Percentiles rank a stretch among this genome's conserved stretches.
Conservation (phyloP, 176 grass and related monocot genomes). For the Saccharum officinarum region DNA sequence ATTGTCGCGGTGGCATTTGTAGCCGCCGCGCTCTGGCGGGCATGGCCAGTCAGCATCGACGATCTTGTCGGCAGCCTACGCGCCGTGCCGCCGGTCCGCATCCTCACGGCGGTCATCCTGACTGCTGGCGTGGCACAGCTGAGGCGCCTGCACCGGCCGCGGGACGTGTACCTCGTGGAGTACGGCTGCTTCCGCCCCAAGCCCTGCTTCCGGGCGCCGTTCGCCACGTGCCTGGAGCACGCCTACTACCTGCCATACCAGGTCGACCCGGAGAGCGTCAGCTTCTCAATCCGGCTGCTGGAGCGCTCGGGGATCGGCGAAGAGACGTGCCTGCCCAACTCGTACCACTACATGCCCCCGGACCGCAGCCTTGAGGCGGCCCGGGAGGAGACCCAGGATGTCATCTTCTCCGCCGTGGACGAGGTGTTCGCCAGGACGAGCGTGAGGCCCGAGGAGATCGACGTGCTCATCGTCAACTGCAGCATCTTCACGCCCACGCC, state of each 20-base stretch:
- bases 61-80: neutral
- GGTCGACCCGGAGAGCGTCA: slow-evolving; percentile 34
- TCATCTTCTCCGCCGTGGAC: slow-evolving; percentile 39
- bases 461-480: slow-evolving; percentile 30
- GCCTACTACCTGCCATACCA: slow-evolving; percentile 43
- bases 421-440: neutral
- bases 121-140: neutral
- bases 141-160: neutral
- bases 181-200: slow-evolving; percentile 60
- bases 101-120: neutral
- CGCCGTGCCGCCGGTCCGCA: neutral
- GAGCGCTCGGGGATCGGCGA: slow-evolving; percentile 51
- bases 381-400: slow-evolving; percentile 23
- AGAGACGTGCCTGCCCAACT: slow-evolving; percentile 44
- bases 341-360: slow-evolving; percentile 24
- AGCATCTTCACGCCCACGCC: slow-evolving; percentile 36
- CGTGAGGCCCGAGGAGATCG: neutral
- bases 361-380: neutral
- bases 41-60: neutral
- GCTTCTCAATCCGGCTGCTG: slow-evolving; percentile 39
- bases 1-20: neutral
- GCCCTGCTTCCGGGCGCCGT: slow-evolving; percentile 19
- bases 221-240: slow-evolving; percentile 53
- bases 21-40: neutral
- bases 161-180: slow-evolving; percentile 55